These are phyloP conservation scores for Zygoascus sp. DNA, from an alignment of 1,139 yeast genomes.

Conservation along the genomic window DNA sequence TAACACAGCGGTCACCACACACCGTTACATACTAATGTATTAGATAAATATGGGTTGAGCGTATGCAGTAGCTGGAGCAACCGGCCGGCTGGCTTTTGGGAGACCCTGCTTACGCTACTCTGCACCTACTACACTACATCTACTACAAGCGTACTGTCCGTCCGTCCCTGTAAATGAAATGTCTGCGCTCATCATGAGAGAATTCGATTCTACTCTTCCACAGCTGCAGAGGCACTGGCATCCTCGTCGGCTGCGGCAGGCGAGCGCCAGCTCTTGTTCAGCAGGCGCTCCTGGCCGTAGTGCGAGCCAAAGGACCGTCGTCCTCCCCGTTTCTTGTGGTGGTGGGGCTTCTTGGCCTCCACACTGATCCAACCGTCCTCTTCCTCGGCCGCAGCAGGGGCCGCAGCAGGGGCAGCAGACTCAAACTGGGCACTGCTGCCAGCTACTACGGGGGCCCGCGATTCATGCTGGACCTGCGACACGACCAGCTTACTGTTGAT, in stretches of 20 bases:
- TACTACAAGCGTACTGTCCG: not conserved
- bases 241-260: constrained; percentile 1
- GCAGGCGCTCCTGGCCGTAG: constrained; percentile 4
- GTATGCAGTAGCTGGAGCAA: no score
- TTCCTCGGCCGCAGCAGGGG: constrained; percentile 19
- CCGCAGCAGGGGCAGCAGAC: constrained; percentile 95
- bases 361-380: constrained; percentile 36
- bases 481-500: constrained; percentile 16
- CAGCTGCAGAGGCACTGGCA: not conserved
- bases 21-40: no score
- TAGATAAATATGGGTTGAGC: no score
- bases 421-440: constrained; percentile 29
- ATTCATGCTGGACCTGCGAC: constrained; percentile 6
- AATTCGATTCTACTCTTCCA: not conserved
- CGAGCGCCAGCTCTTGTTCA: constrained; percentile 4
- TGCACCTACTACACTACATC: no score
- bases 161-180: no score
- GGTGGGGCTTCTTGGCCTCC: constrained; percentile 23
- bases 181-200: no score
- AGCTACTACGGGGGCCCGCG: no score
- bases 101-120: no score
- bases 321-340: constrained; percentile 11
- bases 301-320: constrained; percentile 12
- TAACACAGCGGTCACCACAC: no score
- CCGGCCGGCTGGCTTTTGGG: no score